Evolutionary conservation across 164 flowering plant genomes (phyloP), one percentile per base, ranked within the genome.

Genomic region (Macadamia integrifolia): DNA sequence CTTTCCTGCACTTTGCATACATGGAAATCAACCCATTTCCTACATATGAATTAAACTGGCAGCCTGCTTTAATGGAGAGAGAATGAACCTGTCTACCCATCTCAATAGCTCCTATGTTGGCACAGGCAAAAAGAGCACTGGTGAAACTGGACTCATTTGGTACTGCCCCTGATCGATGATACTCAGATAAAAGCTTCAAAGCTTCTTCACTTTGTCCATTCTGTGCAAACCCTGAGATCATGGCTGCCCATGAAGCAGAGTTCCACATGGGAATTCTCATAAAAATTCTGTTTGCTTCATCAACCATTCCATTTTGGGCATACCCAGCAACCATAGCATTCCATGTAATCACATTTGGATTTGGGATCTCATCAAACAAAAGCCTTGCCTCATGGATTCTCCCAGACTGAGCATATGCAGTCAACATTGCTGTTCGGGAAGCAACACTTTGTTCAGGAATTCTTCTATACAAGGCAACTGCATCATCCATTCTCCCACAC

Each of bases 261-360:
- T 57, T 23, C 11, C 59, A 30, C 23, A 6, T 23, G 30, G 30
- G 30, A 57, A 57, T 53, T 17, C 57, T 53, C 15, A 53, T 4
- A 53, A 75, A 75, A 13, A 73, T n/a, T n/a, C 62, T 48, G 13
- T 62, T 68, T 46, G 81, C 78, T 61, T 75, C 66, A 62, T 71
- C 75, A 61, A 62, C 59, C 74, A 70, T 65, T 43, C 81, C 79
- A 73, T 78, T 62, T 61, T 71, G 69, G 29, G 74, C 52, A 70
- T 66, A 71, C 32, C 77, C 77, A 46, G 77, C 28, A 62, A 71
- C 23, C 71, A 75, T 53, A 11, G 57, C 57, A 53, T 53, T 53
- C 50, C 50, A 53, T 11, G 57, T 14, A 14, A 53, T 53, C 6
- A 17, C 18, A 58, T 57, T 70, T 30, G 73, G 74, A 60, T 71